Conservation (phyloP, 495 filamentous ascomycete genomes). For the Penicillium bialowiezense region DNA sequence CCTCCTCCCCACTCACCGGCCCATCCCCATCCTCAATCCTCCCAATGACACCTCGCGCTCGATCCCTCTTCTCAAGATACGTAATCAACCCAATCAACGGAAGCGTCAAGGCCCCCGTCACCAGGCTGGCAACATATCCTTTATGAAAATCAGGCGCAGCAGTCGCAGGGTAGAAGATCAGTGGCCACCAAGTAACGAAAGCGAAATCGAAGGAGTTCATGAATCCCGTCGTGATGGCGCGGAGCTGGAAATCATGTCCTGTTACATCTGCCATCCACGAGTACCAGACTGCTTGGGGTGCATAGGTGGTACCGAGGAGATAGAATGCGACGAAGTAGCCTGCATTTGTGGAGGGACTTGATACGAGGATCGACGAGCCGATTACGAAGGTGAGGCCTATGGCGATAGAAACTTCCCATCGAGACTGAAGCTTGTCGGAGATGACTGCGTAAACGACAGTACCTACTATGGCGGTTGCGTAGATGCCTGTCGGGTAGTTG, state of each 20-base stretch:
- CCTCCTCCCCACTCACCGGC: background rate
- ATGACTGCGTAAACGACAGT: constrained; percentile 33
- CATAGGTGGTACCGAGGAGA: constrained; percentile 32
- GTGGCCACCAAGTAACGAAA: constrained; percentile 38
- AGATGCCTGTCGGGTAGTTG: constrained; percentile 33
- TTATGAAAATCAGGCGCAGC: constrained; percentile 32
- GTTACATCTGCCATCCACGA: constrained; percentile 38
- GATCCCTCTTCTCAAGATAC: constrained; percentile 30
- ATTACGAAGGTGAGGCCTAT: constrained; percentile 33
- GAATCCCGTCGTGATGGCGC: constrained; percentile 35
- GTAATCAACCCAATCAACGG: constrained; percentile 29
- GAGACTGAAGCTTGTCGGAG: constrained; percentile 31
- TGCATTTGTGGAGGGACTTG: constrained; percentile 16
- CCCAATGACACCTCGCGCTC: constrained; percentile 24
- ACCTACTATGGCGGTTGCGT: constrained; percentile 31
- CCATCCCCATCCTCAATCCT: constrained; percentile 5
- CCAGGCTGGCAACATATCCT: constrained; percentile 34
- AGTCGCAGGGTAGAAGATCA: constrained; percentile 33
- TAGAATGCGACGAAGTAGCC: constrained; percentile 36
- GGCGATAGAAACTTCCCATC: constrained; percentile 33
- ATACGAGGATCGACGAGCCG: constrained; percentile 31
- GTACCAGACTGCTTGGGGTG: constrained; percentile 38
- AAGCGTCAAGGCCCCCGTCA: constrained; percentile 29
- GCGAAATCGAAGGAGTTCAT: constrained; percentile 41
- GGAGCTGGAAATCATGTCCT: constrained; percentile 30